Percentiles rank a stretch among this genome's conserved stretches.
phyloP scores from a whole-genome alignment of 2,329 filamentous ascomycete species.

The Apiospora kogelbergensis region DNA sequence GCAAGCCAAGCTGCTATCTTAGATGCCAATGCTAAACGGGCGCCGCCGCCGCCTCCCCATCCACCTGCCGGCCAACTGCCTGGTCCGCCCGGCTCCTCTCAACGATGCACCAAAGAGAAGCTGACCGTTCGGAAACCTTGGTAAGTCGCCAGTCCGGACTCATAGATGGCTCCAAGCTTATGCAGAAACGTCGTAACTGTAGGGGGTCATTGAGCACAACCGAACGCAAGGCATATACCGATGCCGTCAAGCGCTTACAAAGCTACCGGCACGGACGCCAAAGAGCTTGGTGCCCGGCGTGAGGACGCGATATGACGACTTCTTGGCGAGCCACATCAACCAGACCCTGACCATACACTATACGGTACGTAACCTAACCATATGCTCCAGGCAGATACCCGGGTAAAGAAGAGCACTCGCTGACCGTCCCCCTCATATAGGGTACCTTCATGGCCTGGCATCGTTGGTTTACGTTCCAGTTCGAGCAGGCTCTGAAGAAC shows the following conservation, averaged over 20 bases:
- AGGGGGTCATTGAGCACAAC: constrained; percentile 19
- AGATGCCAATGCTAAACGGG: background rate
- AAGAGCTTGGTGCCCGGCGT: constrained; percentile 20
- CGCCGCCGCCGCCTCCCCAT: background rate
- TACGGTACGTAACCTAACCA: constrained; percentile 10
- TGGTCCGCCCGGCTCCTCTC: background rate
- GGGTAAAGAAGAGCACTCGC: background rate
- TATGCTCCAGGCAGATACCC: background rate
- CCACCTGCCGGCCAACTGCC: background rate
- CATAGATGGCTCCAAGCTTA: background rate
- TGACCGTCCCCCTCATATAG: background rate
- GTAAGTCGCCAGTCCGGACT: background rate
- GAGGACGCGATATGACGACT: constrained; percentile 26
- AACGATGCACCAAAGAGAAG: background rate
- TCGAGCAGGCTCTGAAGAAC: constrained; percentile 22
- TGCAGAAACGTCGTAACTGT: background rate
- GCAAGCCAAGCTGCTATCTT: background rate
- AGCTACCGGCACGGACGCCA: constrained; percentile 18
- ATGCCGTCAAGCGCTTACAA: constrained; percentile 23
- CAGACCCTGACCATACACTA: constrained; percentile 22
- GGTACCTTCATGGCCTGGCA: constrained; percentile 26
- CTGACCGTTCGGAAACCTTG: constrained; percentile 1
- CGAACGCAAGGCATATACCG: constrained; percentile 20
- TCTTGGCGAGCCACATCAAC: constrained; percentile 26
- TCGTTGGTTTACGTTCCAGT: constrained; percentile 21